A percentile compares a stretch with the other conserved stretches of the same genome.
Evolutionary conservation across 768 basidiomycete species (phyloP).

Genomic region (Suillus subluteus): DNA sequence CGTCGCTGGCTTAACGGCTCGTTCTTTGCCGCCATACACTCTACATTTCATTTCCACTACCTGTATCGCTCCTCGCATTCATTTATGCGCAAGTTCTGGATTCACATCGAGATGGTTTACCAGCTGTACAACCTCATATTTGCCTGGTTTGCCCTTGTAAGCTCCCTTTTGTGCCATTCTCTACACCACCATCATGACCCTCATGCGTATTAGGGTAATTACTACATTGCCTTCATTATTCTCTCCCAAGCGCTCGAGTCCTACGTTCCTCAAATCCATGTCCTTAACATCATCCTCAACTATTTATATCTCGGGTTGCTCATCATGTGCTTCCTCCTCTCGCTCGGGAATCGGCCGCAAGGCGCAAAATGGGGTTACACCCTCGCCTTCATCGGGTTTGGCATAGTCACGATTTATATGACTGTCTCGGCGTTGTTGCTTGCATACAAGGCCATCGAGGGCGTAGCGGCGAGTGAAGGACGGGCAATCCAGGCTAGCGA

Average conservation of each 20-base stretch:
- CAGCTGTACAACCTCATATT: conserved; percentile 90
- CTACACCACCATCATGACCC: background rate
- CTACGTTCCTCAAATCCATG: conserved; percentile 60
- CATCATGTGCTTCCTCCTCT: conserved; percentile 84
- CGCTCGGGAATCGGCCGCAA: conserved; percentile 90
- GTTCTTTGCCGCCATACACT: conserved; percentile 96
- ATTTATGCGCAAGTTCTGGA: conserved; percentile 86
- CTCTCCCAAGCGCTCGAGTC: conserved; percentile 74
- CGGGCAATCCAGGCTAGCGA: conserved; percentile 54
- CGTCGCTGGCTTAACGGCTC: conserved; percentile 97
- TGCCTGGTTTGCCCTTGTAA: conserved; percentile 85
- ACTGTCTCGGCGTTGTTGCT: conserved; percentile 83
- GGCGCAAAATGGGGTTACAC: conserved; percentile 90
- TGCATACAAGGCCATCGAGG: conserved; percentile 78
- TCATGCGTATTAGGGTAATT: conserved; percentile 66
- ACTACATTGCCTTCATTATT: conserved; percentile 86
- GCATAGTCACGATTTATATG: conserved; percentile 94
- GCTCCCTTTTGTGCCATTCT: conserved; percentile 23
- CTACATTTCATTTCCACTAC: conserved; percentile 91
- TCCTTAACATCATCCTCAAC: conserved; percentile 77
- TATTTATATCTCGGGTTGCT: conserved; percentile 90
- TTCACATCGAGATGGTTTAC: conserved; percentile 93
- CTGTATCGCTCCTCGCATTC: conserved; percentile 90
- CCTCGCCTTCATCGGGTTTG: conserved; percentile 84
- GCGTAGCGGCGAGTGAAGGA: conserved; percentile 50